Evolutionary conservation across 2,329 filamentous ascomycete genomes (phyloP).

Genomic region (Penicillium brasilianum): DNA sequence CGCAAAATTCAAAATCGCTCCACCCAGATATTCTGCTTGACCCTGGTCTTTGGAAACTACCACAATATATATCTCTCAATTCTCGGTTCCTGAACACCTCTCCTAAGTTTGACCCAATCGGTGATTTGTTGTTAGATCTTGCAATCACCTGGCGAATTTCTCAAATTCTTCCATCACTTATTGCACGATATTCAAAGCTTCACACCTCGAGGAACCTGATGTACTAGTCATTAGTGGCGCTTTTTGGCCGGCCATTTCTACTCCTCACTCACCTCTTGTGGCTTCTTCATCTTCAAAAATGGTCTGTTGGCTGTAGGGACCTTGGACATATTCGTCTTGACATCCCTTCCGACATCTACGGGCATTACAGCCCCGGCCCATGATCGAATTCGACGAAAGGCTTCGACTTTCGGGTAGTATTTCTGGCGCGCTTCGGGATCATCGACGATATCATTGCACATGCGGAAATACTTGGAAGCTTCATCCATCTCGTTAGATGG

Average conservation of each 20-base stretch:
- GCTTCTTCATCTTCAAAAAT: not conserved
- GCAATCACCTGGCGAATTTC: too few species aligned
- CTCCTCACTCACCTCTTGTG: not conserved
- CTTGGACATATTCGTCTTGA: not conserved
- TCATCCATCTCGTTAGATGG: not conserved
- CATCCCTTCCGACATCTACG: not conserved
- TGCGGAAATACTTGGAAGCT: slow-evolving; percentile 3
- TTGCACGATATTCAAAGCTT: not conserved
- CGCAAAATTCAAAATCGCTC: too few species aligned
- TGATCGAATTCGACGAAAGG: slow-evolving; percentile 10
- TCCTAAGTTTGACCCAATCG: too few species aligned
- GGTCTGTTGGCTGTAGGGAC: not conserved
- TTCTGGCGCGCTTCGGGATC: slow-evolving; percentile 3
- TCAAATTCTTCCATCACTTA: too few species aligned
- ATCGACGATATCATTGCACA: slow-evolving; percentile 10
- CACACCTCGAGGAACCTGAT: not conserved
- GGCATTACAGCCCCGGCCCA: slow-evolving; percentile 15
- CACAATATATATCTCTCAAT: too few species aligned
- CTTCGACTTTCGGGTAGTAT: slow-evolving; percentile 4
- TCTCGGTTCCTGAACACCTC: too few species aligned
- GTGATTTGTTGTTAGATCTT: too few species aligned
- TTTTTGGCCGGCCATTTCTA: not conserved
- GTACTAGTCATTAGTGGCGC: not conserved
- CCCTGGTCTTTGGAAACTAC: too few species aligned
- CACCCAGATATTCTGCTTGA: too few species aligned